These are phyloP conservation scores for Oleoguttula mirabilis DNA, from an alignment of 495 filamentous ascomycete genomes.

Conservation along the genomic window DNA sequence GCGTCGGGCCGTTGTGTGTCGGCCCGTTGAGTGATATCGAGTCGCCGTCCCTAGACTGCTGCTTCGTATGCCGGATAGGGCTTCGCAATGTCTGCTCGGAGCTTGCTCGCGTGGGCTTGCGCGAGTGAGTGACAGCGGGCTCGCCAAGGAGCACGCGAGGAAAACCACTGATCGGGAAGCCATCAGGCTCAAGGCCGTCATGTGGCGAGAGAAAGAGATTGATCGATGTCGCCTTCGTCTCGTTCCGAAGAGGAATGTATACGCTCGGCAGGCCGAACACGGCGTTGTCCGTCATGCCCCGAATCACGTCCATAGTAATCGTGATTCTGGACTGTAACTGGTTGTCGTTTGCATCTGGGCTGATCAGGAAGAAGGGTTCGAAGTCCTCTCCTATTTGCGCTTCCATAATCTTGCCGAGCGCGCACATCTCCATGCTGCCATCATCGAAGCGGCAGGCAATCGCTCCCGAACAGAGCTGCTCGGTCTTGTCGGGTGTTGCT, in stretches of 20 bases:
- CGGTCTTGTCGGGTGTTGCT: constrained; percentile 4
- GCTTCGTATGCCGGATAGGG: constrained; percentile 1
- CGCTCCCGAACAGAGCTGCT: constrained; percentile 3
- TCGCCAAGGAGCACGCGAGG: constrained; percentile 15
- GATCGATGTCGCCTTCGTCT: constrained; percentile 9
- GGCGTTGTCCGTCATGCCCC: constrained; percentile 10
- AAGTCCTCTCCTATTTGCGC: constrained; percentile 6
- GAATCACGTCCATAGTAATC: constrained; percentile 11
- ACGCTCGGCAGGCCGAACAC: constrained; percentile 14
- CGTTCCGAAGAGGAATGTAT: constrained; percentile 16
- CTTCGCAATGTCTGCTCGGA: constrained; percentile 8
- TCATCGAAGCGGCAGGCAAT: constrained; percentile 18
- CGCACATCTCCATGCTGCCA: constrained; percentile 13
- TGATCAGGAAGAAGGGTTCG: constrained; percentile 16
- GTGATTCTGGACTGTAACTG: constrained; percentile 3
- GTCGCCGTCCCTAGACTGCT: not conserved
- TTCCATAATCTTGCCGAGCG: constrained; percentile 18
- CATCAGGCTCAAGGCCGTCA: constrained; percentile 18
- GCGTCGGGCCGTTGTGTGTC: constrained; percentile 3
- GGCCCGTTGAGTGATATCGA: constrained; percentile 14
- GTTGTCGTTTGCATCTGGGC: not conserved
- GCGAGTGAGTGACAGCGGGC: not conserved
- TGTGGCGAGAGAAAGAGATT: constrained; percentile 11
- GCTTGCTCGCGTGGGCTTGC: not conserved
- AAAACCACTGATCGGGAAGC: constrained; percentile 17